Evolutionary conservation across 2,329 filamentous ascomycete species (phyloP).

Genomic region (Colletotrichum euphorbiae): DNA sequence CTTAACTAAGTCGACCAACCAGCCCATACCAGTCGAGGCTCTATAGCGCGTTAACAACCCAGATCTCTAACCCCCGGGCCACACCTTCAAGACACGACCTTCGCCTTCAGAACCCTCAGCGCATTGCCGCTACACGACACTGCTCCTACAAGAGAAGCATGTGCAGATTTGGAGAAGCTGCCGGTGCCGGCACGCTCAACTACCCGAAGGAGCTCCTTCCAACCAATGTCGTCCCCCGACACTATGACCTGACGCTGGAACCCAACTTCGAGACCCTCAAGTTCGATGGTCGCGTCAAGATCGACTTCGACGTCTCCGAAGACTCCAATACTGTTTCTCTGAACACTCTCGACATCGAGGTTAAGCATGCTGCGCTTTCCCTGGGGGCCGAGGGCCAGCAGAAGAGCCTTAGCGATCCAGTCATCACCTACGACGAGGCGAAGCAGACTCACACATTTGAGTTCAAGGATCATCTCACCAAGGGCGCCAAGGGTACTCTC

Average conservation of each 20-base stretch:
- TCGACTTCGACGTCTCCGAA: constrained; percentile 88
- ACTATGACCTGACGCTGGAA: constrained; percentile 93
- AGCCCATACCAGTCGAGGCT: constrained; percentile 31
- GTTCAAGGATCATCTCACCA: constrained; percentile 78
- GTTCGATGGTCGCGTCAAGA: constrained; percentile 85
- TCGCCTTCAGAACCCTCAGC: constrained; percentile 36
- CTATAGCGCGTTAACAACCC: constrained; percentile 15
- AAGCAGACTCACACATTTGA: constrained; percentile 85
- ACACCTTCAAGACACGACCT: constrained; percentile 23
- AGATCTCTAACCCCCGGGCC: constrained; percentile 23
- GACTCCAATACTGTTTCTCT: constrained; percentile 88
- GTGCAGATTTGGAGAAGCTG: constrained; percentile 38
- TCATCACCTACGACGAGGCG: constrained; percentile 79
- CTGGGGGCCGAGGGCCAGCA: constrained; percentile 43
- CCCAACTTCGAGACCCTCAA: constrained; percentile 89
- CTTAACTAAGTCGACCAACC: neutral
- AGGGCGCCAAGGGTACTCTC: constrained; percentile 79
- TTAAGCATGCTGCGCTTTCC: constrained; percentile 68
- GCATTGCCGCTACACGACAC: constrained; percentile 31
- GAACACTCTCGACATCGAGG: constrained; percentile 88
- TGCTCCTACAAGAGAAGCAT: constrained; percentile 41
- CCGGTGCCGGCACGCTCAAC: constrained; percentile 34
- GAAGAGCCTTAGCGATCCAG: constrained; percentile 68
- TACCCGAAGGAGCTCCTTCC: constrained; percentile 83
- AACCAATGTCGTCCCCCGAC: constrained; percentile 88